Base-by-base conservation (phyloP, 2,329 filamentous ascomycete genomes). In the Xylaria sp. region DNA sequence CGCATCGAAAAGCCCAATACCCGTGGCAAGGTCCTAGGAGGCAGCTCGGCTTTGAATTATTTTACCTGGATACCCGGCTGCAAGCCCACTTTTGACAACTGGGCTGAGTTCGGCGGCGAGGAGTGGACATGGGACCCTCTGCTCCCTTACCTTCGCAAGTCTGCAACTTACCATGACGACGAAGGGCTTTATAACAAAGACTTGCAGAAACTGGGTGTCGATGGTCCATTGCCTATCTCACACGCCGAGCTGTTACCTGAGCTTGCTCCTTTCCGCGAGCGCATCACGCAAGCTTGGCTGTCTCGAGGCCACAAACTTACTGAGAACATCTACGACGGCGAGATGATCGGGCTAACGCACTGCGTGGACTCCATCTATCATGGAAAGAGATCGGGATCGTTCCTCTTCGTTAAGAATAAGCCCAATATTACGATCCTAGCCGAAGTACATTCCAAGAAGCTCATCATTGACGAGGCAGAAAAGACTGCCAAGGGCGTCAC, bases 81-180 rank as follows among this genome's bases (percentile, higher is more conserved):
- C 65, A 84, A 84, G 63, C 82, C 82, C 2, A 90, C 88, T 0
- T 90, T 88, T 72, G 86, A 94, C 76, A 90, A 90, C 23, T 87
- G 91, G 83, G 89, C 89, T n/a, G 92, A 92, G 78, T 87, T 86
- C 41, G 91, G 92, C 58, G 92, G 92, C 6, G 88, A 92, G 73
- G 83, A 86, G 57, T 91, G 89, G 89, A 89, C 80, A 0, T 90
- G 86, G 85, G 82, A 88, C 1, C 59, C 60, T 23, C 64, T 67
- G 1, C 8, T 68, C 2, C 65, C 61, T 12, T 68, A 67, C 58
- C 57, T 62, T 28, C 68, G 67, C 58, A 62, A 71, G 49, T 81
- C 82, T n/a, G 85, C 82, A 0, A 88, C 83, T 20, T 90, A 89
- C 75, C 84, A 88, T 70, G 87, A 90, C 64, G 86, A 89, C 67